Evolutionary conservation across 2,329 filamentous ascomycete genomes (phyloP), one percentile per base, ranked within the genome.

Genomic region (Parastagonospora nodorum): DNA sequence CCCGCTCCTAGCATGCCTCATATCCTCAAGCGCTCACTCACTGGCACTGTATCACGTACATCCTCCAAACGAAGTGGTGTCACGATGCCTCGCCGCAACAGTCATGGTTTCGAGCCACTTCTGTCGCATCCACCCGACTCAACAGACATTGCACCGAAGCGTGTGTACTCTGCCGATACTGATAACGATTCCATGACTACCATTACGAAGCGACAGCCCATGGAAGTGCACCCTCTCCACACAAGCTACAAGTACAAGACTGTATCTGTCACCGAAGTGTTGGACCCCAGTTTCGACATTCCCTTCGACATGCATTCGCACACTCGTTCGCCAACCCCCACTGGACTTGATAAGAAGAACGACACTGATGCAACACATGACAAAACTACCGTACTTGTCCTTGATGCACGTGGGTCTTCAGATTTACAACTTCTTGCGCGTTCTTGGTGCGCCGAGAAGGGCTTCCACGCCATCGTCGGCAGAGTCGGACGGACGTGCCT

Each of bases 391-490:
- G 65, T 77, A 1, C 61, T 77, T 1, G 67, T 79, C 4, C 65
- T 81, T 9, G 78, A 80, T 57, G 77, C 78, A 14, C 76, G 85
- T 19, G 82, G 85, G 33, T 84, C 83, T 48, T 83, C 83, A 1
- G 87, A 84, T 10, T 77, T 88, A 66, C 88, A 91, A 71, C 80
- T 92, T 8, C 74, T 92, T 45, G 87, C 86, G 1, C 78, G 89
- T 42, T 88, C 88, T 1, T 79, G 90, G 58, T 92, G 89, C 67
- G 86, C 88, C 0, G 85, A 89, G 65, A 84, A 82, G 59, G 89
- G 89, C 2, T 87, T 86, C 80, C 88, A 91, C 67, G 88, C 89
- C 16, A 68, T 92, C 14, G 80, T 92, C 55, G 89, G 86, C 53
- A 79, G 87, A 44, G 78, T 81, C 33, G 82, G 84, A 57, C 79